Base-by-base conservation (phyloP, 2,329 filamentous ascomycete genomes). In the Sporothrix luriei region DNA sequence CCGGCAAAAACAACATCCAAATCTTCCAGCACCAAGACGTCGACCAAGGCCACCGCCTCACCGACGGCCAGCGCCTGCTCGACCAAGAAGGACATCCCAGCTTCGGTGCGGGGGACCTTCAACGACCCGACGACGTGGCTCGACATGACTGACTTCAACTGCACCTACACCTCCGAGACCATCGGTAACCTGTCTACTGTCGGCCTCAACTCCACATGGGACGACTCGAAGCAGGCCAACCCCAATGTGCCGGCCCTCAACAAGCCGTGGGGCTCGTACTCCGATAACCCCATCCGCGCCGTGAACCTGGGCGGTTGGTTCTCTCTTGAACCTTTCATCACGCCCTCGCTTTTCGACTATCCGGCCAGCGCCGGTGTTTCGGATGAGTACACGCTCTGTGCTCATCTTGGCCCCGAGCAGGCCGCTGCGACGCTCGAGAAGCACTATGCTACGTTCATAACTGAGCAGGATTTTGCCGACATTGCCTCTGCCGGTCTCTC, bases 281-380 rank as follows among this genome's bases (percentile, higher is more conserved):
- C 88, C 2, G 87, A 87, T 24, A 88, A 84, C 69, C 93, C 94
- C 3, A 93, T 96, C 33, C 88, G 94, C 7, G 95, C 95, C 0
- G 92, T 98, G 46, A 98, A 97, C 75, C 78, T 98, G 1, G 95
- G 95, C 66, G 95, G 95, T 16, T 99, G 95, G 95, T 86, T 99
- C 1, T 92, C 91, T 2, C 82, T 99, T 14, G 95, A 99, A 76
- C 95, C 95, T 0, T 97, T 97, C 78, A 98, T 99, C 77, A 94
- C 92, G 5, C 95, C 95, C 0, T 97, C 94, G 0, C 85, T 97
- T 26, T 99, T 99, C 80, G 38, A 55, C 49, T 85, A 85, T 72
- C 92, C 90, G 77, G 81, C 83, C 5, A 77, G 78, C 16, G 74
- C 88, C 82, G 82, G 87, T 7, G 87, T 98, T 54, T 84, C 98